Evolutionary conservation across 805 yeast species (phyloP).

Genomic region (Candida railenensis): DNA sequence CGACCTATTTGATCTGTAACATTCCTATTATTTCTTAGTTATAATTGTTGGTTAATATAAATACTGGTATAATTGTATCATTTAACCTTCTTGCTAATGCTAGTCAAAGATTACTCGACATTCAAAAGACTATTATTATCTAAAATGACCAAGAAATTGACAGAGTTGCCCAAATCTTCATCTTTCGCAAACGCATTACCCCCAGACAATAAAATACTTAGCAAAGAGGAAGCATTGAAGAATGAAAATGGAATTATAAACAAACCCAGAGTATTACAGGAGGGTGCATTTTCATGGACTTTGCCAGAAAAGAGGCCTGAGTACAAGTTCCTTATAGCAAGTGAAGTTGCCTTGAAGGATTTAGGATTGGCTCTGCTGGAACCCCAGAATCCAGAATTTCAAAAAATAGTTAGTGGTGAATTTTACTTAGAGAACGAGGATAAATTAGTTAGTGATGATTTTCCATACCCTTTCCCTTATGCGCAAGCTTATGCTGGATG

Average conservation of each 20-base stretch:
- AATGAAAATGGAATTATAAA: constrained; percentile 31
- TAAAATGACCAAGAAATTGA: constrained; percentile 12
- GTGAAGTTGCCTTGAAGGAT: constrained; percentile 59
- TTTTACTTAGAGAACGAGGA: constrained; percentile 21
- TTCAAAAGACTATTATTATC: not conserved
- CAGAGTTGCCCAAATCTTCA: constrained; percentile 28
- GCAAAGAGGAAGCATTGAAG: constrained; percentile 23
- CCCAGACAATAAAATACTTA: constrained; percentile 31
- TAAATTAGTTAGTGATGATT: constrained; percentile 21
- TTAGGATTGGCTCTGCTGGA: constrained; percentile 51
- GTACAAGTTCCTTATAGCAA: constrained; percentile 55
- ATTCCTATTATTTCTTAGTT: too few relatives aligned
- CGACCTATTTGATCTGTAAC: not conserved
- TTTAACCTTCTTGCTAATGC: too few relatives aligned
- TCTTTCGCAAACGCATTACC: constrained; percentile 23
- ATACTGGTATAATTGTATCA: too few relatives aligned
- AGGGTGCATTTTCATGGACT: constrained; percentile 74
- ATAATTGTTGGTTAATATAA: too few relatives aligned
- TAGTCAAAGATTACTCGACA: not conserved
- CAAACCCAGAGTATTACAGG: constrained; percentile 38
- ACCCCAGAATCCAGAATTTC: constrained; percentile 43
- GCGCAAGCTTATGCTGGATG: constrained; percentile 94
- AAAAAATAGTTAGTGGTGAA: constrained; percentile 62
- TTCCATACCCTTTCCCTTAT: constrained; percentile 61
- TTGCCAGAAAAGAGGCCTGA: constrained; percentile 61